Evolutionary conservation across 495 filamentous ascomycete genomes (phyloP).

Genomic region (Penicillium flavigenum): DNA sequence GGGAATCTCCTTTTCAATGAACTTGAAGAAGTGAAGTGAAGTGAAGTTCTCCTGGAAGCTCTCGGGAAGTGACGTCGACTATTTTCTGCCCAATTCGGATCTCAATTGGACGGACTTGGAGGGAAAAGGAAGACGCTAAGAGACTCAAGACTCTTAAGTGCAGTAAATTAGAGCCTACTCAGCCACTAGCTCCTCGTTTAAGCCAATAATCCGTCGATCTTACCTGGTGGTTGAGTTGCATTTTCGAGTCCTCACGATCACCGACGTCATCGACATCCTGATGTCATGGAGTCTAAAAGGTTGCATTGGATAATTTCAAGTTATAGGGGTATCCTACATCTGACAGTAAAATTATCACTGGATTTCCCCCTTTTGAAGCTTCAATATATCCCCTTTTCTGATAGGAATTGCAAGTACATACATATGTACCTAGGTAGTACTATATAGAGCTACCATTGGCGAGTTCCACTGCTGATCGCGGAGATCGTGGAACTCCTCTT

Average conservation of each 20-base stretch:
- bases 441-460: neutral
- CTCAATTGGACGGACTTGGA: neutral
- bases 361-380: too few species aligned
- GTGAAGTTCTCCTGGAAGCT: conserved; percentile 12
- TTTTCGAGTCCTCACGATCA: conserved; percentile 20
- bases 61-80: conserved; percentile 42
- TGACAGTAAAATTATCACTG: too few species aligned
- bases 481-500: conserved; percentile 7
- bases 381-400: too few species aligned
- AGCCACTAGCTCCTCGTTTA: neutral
- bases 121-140: neutral
- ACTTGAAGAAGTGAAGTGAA: neutral
- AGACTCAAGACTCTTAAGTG: neutral
- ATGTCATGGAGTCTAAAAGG: conserved; percentile 23
- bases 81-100: conserved; percentile 13
- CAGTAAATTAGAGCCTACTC: neutral
- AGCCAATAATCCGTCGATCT: conserved; percentile 18
- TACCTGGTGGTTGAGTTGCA: neutral
- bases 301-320: too few species aligned
- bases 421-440: conserved; percentile 9
- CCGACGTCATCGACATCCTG: conserved; percentile 30
- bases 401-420: too few species aligned
- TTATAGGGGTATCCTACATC: too few species aligned
- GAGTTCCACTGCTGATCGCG: conserved; percentile 12
- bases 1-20: conserved; percentile 8